These are phyloP conservation scores for Tylopilus sp. DNA, from an alignment of 1,284 basidiomycete species.

Conservation along the genomic window DNA sequence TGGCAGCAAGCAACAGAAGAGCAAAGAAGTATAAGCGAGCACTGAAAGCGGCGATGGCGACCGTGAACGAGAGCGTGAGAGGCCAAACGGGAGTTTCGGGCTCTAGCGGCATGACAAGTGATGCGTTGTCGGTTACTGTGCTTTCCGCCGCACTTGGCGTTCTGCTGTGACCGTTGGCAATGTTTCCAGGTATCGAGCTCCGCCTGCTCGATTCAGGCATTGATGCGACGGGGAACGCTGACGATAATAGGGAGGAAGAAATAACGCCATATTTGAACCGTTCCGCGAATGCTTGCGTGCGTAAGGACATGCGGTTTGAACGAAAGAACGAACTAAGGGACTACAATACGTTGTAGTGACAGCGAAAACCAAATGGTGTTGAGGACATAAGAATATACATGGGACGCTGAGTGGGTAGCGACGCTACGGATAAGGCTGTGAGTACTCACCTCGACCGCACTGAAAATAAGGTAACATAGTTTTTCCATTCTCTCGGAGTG, in stretches of 20 bases:
- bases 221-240: constrained; percentile 38
- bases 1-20: constrained; percentile 39
- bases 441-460: constrained; percentile 26
- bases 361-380: background rate
- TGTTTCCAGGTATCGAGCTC: constrained; percentile 43
- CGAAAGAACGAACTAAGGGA: constrained; percentile 30
- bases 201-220: constrained; percentile 30
- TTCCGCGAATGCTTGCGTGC: constrained; percentile 56
- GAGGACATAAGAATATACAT: constrained; percentile 1
- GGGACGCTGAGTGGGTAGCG: constrained; percentile 10
- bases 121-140: constrained; percentile 22
- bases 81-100: constrained; percentile 38
- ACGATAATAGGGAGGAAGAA: constrained; percentile 67
- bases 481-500: constrained; percentile 28
- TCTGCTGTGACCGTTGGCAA: constrained; percentile 36
- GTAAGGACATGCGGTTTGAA: constrained; percentile 18
- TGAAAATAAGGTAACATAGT: constrained; percentile 24
- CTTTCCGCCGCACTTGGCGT: constrained; percentile 37
- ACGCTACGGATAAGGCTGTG: constrained; percentile 7
- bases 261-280: constrained; percentile 83
- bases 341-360: constrained; percentile 25
- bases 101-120: constrained; percentile 26
- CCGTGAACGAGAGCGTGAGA: constrained; percentile 37
- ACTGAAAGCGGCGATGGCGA: constrained; percentile 43
- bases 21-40: constrained; percentile 46